Conservation (phyloP, 1,284 basidiomycete genomes). For the Schizopora paradoxa region DNA sequence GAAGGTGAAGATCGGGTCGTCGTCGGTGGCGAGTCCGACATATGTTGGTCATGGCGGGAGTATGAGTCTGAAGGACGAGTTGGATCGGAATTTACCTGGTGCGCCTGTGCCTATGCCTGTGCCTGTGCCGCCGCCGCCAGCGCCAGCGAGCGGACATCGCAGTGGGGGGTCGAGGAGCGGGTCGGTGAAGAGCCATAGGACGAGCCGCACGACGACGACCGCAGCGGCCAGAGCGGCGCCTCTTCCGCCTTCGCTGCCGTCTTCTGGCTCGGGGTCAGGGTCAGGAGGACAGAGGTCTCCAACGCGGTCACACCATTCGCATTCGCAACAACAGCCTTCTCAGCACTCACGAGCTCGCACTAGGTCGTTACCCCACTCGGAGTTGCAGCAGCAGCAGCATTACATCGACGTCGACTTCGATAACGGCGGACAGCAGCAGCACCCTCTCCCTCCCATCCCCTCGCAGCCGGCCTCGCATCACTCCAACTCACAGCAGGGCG, state of each 20-base stretch:
- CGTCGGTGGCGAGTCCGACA: not conserved
- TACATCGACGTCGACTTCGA: not conserved
- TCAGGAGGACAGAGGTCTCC: too few species aligned
- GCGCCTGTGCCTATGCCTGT: too few species aligned
- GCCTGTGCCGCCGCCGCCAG: too few species aligned
- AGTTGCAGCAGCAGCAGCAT: not conserved
- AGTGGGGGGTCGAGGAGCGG: not conserved
- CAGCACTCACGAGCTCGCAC: not conserved
- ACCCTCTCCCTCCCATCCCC: not conserved
- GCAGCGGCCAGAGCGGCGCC: constrained; percentile 10
- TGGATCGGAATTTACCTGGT: too few species aligned
- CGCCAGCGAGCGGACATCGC: not conserved
- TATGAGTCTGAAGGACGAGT: not conserved
- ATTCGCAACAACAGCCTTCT: not conserved
- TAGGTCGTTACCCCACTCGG: not conserved
- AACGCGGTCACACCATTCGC: too few species aligned
- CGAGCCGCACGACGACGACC: constrained; percentile 1
- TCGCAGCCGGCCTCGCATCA: not conserved
- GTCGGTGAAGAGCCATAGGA: not conserved
- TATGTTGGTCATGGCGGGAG: not conserved
- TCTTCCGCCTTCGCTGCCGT: not conserved
- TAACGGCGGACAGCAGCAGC: not conserved
- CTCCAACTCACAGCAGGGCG: not conserved
- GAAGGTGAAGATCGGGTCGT: constrained; percentile 8
- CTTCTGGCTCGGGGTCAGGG: too few species aligned